Evolutionary conservation across 164 flowering plant species (phyloP).

Genomic region (Dillenia turbinata): DNA sequence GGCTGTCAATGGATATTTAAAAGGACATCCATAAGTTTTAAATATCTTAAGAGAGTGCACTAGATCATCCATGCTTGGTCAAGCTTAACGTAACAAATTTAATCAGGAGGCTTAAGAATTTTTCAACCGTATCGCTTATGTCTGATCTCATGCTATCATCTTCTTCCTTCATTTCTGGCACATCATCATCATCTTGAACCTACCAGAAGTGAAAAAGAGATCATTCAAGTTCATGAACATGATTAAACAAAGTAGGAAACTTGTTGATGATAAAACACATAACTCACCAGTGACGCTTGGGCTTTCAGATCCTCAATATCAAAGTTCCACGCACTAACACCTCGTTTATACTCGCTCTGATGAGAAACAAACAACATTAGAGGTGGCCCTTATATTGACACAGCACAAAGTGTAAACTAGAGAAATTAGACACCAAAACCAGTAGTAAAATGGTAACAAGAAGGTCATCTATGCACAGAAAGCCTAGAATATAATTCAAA

Average conservation of each 20-base stretch:
- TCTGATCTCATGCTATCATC: conserved; percentile 34
- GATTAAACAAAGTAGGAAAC: neutral
- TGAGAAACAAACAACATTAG: conserved; percentile 3
- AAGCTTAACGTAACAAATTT: too few relatives aligned
- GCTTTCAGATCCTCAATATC: conserved; percentile 89
- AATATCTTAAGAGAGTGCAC: too few relatives aligned
- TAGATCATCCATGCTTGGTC: too few relatives aligned
- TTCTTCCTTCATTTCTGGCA: conserved; percentile 46
- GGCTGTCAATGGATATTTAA: too few relatives aligned
- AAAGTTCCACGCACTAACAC: conserved; percentile 99
- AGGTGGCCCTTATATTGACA: too few relatives aligned
- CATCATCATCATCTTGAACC: conserved; percentile 86
- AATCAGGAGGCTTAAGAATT: neutral
- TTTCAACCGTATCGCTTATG: conserved; percentile 39
- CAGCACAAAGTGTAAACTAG: neutral
- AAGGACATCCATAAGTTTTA: too few relatives aligned
- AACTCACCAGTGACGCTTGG: conserved; percentile 86
- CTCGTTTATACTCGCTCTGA: conserved; percentile 98
- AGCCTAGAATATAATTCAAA: too few relatives aligned
- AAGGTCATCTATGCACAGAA: too few relatives aligned
- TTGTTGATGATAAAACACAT: conserved; percentile 2
- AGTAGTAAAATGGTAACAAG: neutral
- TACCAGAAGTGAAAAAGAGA: conserved; percentile 18
- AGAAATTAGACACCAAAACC: neutral
- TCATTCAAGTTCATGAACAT: neutral